Evolutionary conservation across 73 alveolate genomes (phyloP).

Genomic region (Paramecium primaurelia): DNA sequence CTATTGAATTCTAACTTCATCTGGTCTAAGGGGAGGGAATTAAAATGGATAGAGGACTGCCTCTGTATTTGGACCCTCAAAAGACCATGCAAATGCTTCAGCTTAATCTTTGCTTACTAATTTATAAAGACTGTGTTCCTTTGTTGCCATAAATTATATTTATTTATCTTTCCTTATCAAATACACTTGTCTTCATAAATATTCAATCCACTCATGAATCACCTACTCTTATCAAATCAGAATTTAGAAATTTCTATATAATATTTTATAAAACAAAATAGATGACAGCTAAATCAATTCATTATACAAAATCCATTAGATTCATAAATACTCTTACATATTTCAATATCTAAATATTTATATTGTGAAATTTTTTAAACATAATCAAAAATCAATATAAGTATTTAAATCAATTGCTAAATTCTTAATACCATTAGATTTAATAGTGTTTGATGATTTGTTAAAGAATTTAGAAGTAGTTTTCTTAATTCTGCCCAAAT

Average conservation of each 20-base stretch:
- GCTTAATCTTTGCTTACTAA: constrained; percentile 28
- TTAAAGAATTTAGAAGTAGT: too few species aligned
- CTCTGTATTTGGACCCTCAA: constrained; percentile 38
- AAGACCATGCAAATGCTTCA: constrained; percentile 50
- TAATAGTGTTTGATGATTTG: neutral
- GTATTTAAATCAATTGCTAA: neutral
- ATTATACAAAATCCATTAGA: neutral
- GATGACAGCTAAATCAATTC: neutral
- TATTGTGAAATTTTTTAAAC: neutral
- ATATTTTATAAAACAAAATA: neutral
- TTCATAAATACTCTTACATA: neutral
- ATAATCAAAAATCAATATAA: neutral
- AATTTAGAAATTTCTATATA: neutral
- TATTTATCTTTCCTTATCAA: neutral
- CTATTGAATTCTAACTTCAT: constrained; percentile 41
- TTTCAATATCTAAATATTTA: neutral
- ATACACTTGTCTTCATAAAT: neutral
- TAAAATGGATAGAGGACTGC: constrained; percentile 7
- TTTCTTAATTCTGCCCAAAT: neutral
- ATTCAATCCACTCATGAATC: neutral
- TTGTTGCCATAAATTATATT: constrained; percentile 17
- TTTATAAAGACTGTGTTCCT: constrained; percentile 9
- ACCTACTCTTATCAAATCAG: neutral
- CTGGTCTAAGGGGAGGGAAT: constrained; percentile 24
- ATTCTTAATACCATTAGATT: too few species aligned